Evolutionary conservation across 148 eudicot genomes (phyloP), one percentile per base, ranked within the genome.

Genomic region (Nepenthes gracilis): DNA sequence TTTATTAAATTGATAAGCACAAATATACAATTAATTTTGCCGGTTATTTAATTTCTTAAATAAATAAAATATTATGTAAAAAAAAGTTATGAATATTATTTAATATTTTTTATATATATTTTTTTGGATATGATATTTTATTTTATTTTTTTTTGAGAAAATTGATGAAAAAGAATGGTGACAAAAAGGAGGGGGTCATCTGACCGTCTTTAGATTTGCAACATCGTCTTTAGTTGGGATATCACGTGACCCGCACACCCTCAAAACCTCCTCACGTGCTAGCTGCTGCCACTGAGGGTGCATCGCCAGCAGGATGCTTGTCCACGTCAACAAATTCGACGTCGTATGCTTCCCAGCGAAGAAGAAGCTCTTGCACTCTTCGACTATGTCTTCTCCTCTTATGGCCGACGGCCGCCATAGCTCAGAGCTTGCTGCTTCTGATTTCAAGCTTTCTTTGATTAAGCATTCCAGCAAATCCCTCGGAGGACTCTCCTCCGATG

Each of bases 261-360:
- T 58, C 55, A 84, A 35, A 35, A 84, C 86, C 74, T 84, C 89
- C 67, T 84, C 86, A 67, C 86, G 89, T 72, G 89, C 89, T 62
- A 78, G 54, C 52, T 77, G 75, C 64, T 84, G 89, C 89, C 89
- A 84, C 47, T 81, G 83, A 47, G 89, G 83, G 67, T 84, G 89
- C 89, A 84, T 81, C 33, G 89, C 85, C 12, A 84, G 68, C 9
- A 84, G 71, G 7, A 84, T 57, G 14, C 76, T 84, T 47, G 83
- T 77, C 89, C 89, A 84, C 48, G 67, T 79, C 62, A 84, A 38
- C 65, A 84, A 36, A 11, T 80, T 75, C 56, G 89, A 76, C 34
- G 86, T 81, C 15, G 89, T 81, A 33, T 81, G 74, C 36, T 81
- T 84, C 32, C 89, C 89, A 36, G 89, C 85, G 37, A 81, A 84